A percentile compares a stretch with the other conserved stretches of the same genome.
phyloP scores from a whole-genome alignment of 306 rosid genomes.

The Morella rubra region DNA sequence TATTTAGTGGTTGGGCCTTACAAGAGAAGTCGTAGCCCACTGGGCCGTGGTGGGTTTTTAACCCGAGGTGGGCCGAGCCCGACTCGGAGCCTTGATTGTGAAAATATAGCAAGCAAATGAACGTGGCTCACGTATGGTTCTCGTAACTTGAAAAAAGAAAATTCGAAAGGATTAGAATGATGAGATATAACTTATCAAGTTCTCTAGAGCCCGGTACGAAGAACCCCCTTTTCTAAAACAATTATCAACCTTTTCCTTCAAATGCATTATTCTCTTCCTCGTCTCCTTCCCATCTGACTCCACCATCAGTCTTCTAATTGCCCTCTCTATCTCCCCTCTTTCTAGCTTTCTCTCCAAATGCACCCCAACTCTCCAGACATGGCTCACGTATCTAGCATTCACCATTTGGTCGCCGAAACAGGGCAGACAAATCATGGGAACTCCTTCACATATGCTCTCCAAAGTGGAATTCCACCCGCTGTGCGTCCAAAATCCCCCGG shows the following conservation, averaged over 20 bases:
- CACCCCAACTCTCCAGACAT: slow-evolving; percentile 58
- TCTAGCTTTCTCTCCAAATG: slow-evolving; percentile 35
- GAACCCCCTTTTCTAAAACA: slow-evolving; percentile 27
- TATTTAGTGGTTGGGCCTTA: too few relatives aligned
- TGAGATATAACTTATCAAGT: slow-evolving; percentile 25
- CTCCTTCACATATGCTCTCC: slow-evolving; percentile 61
- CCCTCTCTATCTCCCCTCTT: slow-evolving; percentile 50
- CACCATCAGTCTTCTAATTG: slow-evolving; percentile 35
- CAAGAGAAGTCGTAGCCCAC: too few relatives aligned
- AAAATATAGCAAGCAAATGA: too few relatives aligned
- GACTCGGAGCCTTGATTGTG: too few relatives aligned
- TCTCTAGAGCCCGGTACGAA: slow-evolving; percentile 7
- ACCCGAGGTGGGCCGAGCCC: too few relatives aligned
- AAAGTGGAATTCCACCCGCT: slow-evolving; percentile 72
- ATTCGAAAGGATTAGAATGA: too few relatives aligned
- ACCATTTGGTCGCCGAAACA: slow-evolving; percentile 53
- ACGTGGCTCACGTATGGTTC: too few relatives aligned
- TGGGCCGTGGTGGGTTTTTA: too few relatives aligned
- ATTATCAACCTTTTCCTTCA: slow-evolving; percentile 41
- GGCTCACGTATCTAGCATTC: slow-evolving; percentile 50
- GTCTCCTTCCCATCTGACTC: slow-evolving; percentile 46
- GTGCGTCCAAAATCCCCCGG: slow-evolving; percentile 70
- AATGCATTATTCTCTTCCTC: slow-evolving; percentile 34
- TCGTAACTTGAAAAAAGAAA: too few relatives aligned
- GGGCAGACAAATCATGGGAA: slow-evolving; percentile 67